Evolutionary conservation across 192 early-diverging fungal species (phyloP).

Genomic region (Linnemannia zychae): DNA sequence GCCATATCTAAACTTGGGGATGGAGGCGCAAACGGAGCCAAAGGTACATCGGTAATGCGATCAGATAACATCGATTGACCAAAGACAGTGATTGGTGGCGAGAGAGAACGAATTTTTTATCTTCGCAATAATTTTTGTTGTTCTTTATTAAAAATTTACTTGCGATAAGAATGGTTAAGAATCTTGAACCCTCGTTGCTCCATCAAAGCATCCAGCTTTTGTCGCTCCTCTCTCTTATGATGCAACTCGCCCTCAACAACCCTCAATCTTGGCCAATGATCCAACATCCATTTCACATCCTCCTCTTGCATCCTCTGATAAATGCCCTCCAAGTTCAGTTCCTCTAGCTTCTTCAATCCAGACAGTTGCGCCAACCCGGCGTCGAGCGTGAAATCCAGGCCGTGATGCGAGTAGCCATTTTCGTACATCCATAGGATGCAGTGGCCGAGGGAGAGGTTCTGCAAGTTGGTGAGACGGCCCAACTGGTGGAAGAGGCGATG

Average conservation of each 20-base stretch:
- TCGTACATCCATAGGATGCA: conserved; percentile 8
- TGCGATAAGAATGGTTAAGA: not conserved
- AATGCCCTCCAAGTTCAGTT: conserved; percentile 18
- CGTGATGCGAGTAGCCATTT: conserved; percentile 3
- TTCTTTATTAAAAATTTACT: not conserved
- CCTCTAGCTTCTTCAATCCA: not conserved
- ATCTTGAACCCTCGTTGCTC: conserved; percentile 8
- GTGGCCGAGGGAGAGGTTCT: conserved; percentile 5
- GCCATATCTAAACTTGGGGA: no score
- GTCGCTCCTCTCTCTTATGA: not conserved
- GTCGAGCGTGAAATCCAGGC: conserved; percentile 17
- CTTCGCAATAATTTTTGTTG: no score
- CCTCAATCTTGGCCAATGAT: conserved; percentile 21
- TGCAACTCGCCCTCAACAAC: conserved; percentile 19
- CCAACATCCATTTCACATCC: conserved; percentile 28
- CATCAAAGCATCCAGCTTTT: conserved; percentile 10
- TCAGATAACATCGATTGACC: no score
- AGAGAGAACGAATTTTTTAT: no score
- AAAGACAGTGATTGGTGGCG: no score
- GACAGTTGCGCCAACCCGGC: conserved; percentile 1
- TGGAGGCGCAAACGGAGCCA: no score
- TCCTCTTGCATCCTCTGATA: conserved; percentile 5
- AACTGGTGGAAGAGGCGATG: conserved; percentile 15
- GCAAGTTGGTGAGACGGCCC: not conserved
- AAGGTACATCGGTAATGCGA: no score